Conservation (phyloP, 306 rosid species). For the cucumber (Cucumis sativus) region Cucumber_9930_V3 NC_026657.2:13893001-13893500, state of each 20-base stretch:
- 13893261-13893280: neutral
- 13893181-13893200: neutral
- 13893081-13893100: neutral
- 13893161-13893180: neutral
- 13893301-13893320: neutral
- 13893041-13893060: neutral
- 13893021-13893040: neutral
- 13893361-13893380: slow-evolving; percentile 69
- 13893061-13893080: neutral
- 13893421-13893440: slow-evolving; percentile 51
- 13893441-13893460: slow-evolving; percentile 62
- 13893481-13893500: slow-evolving; percentile 19
- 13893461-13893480: slow-evolving; percentile 96
- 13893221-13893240: neutral
- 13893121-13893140: neutral
- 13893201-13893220: neutral
- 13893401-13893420: slow-evolving; percentile 63
- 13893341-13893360: slow-evolving; percentile 49
- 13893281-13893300: neutral
- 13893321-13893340: slow-evolving; percentile 34
- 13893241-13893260: neutral
- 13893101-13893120: neutral
- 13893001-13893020: neutral
- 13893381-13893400: slow-evolving; percentile 52
- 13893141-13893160: neutral